Conservation (phyloP, 306 rosid genomes). For the Quercus berberidifolia region DNA sequence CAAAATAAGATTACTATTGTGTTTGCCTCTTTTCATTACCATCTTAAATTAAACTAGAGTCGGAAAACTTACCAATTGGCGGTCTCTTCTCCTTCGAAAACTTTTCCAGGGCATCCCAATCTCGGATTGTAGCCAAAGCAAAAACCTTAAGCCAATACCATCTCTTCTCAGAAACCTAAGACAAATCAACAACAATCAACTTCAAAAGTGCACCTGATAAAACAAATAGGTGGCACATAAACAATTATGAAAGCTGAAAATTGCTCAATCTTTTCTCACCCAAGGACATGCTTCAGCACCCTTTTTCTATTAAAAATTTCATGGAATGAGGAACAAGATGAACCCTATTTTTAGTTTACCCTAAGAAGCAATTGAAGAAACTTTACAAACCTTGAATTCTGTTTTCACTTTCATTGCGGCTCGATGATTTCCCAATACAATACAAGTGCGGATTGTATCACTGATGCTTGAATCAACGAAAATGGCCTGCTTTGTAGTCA, state of each 20-base stretch:
- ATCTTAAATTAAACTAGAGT: conserved; percentile 2
- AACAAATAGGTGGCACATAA: conserved; percentile 1
- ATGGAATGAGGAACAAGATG: conserved; percentile 11
- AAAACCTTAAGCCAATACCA: conserved; percentile 99
- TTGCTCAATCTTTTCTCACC: background rate
- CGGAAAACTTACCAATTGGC: conserved; percentile 62
- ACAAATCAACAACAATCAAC: conserved; percentile 13
- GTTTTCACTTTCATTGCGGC: conserved; percentile 89
- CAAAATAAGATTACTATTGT: background rate
- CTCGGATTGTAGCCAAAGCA: conserved; percentile 94
- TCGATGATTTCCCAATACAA: conserved; percentile 94
- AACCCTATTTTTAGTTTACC: conserved; percentile 12
- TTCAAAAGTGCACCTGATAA: conserved; percentile 9
- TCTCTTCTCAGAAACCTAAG: conserved; percentile 95
- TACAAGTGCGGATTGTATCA: conserved; percentile 95
- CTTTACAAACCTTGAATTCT: conserved; percentile 79
- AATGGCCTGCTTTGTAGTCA: conserved; percentile 89
- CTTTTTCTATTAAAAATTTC: background rate
- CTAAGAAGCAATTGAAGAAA: background rate
- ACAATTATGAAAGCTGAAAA: background rate
- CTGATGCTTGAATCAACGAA: conserved; percentile 96
- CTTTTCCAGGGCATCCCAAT: conserved; percentile 86
- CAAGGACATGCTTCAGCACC: background rate
- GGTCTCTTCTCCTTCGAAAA: conserved; percentile 94
- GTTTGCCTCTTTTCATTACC: background rate